Base-by-base conservation (phyloP, 306 rosid species). In the Lablab purpureus region DNA sequence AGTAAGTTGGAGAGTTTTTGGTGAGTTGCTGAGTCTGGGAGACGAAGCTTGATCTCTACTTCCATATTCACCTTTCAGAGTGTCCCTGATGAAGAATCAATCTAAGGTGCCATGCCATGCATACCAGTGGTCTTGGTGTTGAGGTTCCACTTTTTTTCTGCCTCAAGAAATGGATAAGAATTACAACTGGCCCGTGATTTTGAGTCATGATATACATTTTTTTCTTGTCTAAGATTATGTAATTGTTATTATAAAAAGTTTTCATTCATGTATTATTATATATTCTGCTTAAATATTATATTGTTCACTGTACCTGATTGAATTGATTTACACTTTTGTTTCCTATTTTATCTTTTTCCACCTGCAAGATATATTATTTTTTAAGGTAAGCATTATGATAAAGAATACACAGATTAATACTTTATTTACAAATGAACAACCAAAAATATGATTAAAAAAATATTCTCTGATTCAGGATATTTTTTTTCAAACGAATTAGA, bases 31-130 rank as follows among this genome's bases (percentile, higher is more conserved):
- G 90, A 74, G 81, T 86, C 89, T 15, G 80, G 74, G 62, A 90
- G 91, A 28, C 83, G 79, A 49, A 90, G 90, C 83, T 87, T 90
- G 62, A 90, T 87, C 73, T 87, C 94, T 27, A 90, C 89, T 79
- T 87, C 91, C 91, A 85, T 84, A 1, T 12, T 18, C 28, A 23
- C 11, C 15, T 69, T 66, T 30, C 46, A 6, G 11, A 46, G 49
- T 43, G 5, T 13, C 4, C 5, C 49, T 11, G 69, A 58, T 43
- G 22, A 58, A 23, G 28, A 25, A 58, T 40, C 21, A 73, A 7
- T 71, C n/a, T n/a, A 34, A 6, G 11, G 46, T 71, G 46, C 27
- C 17, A 43, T 71, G 46, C 27, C 17, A 43, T 11, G 49, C n/a
- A 32, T 58, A 40, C 6, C 0, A 12, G n/a, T 76, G 17, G 17